Conservation (phyloP, 1,139 yeast species). For the Hyphopichia fennica region DNA sequence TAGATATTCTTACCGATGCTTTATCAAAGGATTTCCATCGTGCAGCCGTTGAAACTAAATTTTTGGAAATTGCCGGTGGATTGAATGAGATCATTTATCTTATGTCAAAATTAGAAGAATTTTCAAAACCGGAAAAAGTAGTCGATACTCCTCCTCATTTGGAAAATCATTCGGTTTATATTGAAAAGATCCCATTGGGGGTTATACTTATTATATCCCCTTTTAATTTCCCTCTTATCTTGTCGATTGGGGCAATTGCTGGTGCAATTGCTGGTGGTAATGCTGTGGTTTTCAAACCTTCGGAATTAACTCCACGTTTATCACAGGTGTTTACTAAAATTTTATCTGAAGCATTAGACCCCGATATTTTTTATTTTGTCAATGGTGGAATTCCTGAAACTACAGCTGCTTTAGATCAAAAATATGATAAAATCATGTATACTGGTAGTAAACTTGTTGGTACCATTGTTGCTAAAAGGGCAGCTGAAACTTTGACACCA, state of each 20-base stretch:
- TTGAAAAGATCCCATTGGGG: conserved; percentile 75
- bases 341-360: conserved; percentile 53
- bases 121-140: conserved; percentile 59
- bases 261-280: conserved; percentile 92
- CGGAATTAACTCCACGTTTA: conserved; percentile 71
- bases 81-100: conserved; percentile 59
- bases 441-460: conserved; percentile 85
- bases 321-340: conserved; percentile 56
- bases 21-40: conserved; percentile 67
- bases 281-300: conserved; percentile 75
- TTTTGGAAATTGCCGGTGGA: conserved; percentile 55
- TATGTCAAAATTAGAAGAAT: conserved; percentile 57
- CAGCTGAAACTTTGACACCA: conserved; percentile 85
- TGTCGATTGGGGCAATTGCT: conserved; percentile 65
- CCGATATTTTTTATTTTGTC: conserved; percentile 59
- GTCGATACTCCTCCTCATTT: conserved; percentile 46
- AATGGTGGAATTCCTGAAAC: conserved; percentile 78
- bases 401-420: conserved; percentile 58
- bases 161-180: conserved; percentile 46
- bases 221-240: conserved; percentile 78
- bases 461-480: conserved; percentile 71
- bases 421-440: conserved; percentile 81
- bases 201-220: conserved; percentile 77
- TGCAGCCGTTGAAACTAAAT: conserved; percentile 56
- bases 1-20: conserved; percentile 56